Evolutionary conservation across 805 yeast genomes (phyloP).

Genomic region (Ogataea pini): DNA sequence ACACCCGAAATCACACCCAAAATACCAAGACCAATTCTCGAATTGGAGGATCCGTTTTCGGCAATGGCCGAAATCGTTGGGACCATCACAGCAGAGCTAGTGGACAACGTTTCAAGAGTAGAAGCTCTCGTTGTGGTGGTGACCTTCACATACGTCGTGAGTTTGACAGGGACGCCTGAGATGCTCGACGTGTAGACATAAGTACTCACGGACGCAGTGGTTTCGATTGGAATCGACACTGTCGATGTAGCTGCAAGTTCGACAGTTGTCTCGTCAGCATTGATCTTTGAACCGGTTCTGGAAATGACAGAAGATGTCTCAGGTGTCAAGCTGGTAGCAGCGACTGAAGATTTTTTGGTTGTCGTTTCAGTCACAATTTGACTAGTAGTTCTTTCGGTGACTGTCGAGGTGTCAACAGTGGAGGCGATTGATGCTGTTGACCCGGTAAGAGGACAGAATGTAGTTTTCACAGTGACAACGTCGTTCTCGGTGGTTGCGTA

Average conservation of each 20-base stretch:
- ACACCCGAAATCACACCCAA: conserved; percentile 15
- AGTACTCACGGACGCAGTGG: conserved; percentile 16
- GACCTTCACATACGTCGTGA: conserved; percentile 27
- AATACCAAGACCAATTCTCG: conserved; percentile 12
- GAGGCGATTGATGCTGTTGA: conserved; percentile 10
- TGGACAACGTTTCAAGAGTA: conserved; percentile 5
- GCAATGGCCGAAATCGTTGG: conserved; percentile 19
- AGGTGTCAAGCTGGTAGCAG: conserved; percentile 14
- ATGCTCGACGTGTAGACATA: conserved; percentile 29
- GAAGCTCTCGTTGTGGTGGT: conserved; percentile 6
- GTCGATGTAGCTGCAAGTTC: conserved; percentile 23
- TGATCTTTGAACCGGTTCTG: too few species aligned
- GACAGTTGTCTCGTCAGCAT: conserved; percentile 13
- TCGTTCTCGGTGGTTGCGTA: conserved; percentile 19
- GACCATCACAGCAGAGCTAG: conserved; percentile 8
- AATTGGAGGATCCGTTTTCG: conserved; percentile 20
- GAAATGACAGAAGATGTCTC: not conserved
- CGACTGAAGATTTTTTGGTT: conserved; percentile 5
- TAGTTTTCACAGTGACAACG: conserved; percentile 21
- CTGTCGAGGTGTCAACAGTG: not conserved
- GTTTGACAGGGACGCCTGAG: conserved; percentile 27
- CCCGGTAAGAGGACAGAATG: conserved; percentile 26
- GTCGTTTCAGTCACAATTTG: not conserved
- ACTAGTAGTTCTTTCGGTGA: not conserved
- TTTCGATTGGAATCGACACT: conserved; percentile 23